Percentiles rank a stretch among this genome's conserved stretches.
phyloP scores from a whole-genome alignment of 768 basidiomycete species.

The Mycena galericulata region DNA sequence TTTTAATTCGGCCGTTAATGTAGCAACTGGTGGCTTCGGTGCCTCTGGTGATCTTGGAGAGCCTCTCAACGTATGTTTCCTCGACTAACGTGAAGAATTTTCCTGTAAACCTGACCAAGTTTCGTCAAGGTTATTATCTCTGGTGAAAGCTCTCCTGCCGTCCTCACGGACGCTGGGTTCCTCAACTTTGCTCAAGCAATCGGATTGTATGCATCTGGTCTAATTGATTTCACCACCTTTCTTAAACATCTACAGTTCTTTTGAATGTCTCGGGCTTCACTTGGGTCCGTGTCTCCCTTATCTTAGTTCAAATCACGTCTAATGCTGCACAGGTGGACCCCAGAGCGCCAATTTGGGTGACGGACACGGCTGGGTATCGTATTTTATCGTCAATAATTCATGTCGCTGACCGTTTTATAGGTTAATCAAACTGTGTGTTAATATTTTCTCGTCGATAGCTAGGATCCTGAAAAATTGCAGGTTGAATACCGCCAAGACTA shows the following conservation, averaged over 20 bases:
- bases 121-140: constrained; percentile 69
- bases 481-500: constrained; percentile 84
- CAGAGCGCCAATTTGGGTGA: constrained; percentile 86
- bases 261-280: constrained; percentile 29
- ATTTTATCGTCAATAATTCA: too few relatives aligned
- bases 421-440: constrained; percentile 62
- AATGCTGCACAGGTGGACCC: constrained; percentile 75
- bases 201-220: constrained; percentile 64
- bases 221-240: constrained; percentile 46
- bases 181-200: constrained; percentile 71
- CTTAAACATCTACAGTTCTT: constrained; percentile 29
- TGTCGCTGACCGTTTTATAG: too few relatives aligned
- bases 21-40: constrained; percentile 22
- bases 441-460: constrained; percentile 29
- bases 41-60: constrained; percentile 63
- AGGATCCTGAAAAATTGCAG: constrained; percentile 51
- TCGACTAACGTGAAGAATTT: constrained; percentile 52
- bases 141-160: constrained; percentile 65
- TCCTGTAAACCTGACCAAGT: background rate
- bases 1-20: background rate
- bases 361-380: constrained; percentile 73
- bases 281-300: constrained; percentile 12
- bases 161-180: constrained; percentile 68
- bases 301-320: constrained; percentile 46
- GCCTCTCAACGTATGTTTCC: constrained; percentile 82